Base-by-base conservation (phyloP, 495 filamentous ascomycete species). In the Mycothermus thermophilus region DNA sequence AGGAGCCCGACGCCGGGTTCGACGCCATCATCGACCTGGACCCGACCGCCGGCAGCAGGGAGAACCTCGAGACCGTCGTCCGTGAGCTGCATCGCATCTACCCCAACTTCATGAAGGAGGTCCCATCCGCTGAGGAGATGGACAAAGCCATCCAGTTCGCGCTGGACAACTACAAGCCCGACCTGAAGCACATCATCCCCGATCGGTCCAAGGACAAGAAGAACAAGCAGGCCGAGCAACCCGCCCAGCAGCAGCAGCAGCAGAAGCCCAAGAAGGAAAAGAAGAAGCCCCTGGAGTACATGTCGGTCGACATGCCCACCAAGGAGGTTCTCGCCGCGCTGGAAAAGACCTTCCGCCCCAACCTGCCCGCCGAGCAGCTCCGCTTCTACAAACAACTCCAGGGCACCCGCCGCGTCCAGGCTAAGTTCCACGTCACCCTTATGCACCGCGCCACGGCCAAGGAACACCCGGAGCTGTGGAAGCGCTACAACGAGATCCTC, bases 371-470 rank as follows among this genome's bases (percentile, higher is more conserved):
- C 22, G 50, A 66, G 35, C 63, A 62, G 11, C 57, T 73, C 3
- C 69, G 65, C 19, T 76, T 94, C 43, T 96, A 78, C 67, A 66
- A 73, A 41, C 71, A 81, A 28, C 77, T 97, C 17, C 64, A 82
- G 43, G 65, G 75, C 26, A 60, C 64, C 1, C 69, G 77, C 16
- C 81, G 90, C 32, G 54, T 96, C 13, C 90, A 97, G 54, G 46
- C 71, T 21, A 58, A 71, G n/a, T 96, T 95, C 60, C 90, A 97
- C 55, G 79, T 96, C 36, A 97, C 90, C 0, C 71, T 97, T 10
- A 83, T 93, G 51, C 90, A 97, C 55, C 78, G 75, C 30, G 74
- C 77, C 8, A 56, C 57, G 2, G 55, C 76, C 15, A 60, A 62
- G 28, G 52, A 74, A 26, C 50, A 73, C 40, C 65, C 74, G 0